Evolutionary conservation across 2,329 filamentous ascomycete species (phyloP), one percentile per base, ranked within the genome.

Genomic region (Fusarium paranaense): DNA sequence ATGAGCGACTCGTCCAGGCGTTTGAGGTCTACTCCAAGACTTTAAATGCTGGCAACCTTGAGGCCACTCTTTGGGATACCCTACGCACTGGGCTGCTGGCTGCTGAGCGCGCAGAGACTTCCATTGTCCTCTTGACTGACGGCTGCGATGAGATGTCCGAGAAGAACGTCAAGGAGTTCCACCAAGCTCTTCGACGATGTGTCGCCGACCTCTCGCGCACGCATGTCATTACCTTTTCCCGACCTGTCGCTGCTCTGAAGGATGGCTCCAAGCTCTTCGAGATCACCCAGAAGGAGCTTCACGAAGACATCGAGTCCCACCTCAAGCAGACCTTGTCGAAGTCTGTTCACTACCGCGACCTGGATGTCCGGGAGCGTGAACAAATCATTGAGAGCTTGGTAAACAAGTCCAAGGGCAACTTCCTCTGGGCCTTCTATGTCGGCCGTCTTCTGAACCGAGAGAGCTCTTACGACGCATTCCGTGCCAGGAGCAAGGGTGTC

Each of bases 371-470:
- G 6, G 65, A 64, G 6, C 69, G 68, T 3, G 78, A 81, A 62
- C 77, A 82, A 33, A 56, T 82, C 4, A 47, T 84, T 10, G 73
- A 77, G 1, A 76, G 78, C 9, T 70, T 85, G 4, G 74, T 80
- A 1, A 69, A 72, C 30, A 81, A 82, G 65, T 76, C 83, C 25
- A 81, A 80, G 60, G 80, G 81, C 0, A 83, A 77, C 18, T 84
- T 85, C 66, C 76, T 85, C 6, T 85, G 82, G 78, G 82, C 81
- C 2, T 83, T 82, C 52, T 77, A 83, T 6, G 79, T 78, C 1
- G 72, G 79, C 1, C 76, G 78, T 9, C 70, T 81, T 0, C 67
- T 85, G 63, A 20, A 80, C 18, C 77, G 79, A 42, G 77, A 80
- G 30, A 30, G 27, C 3, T 63, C 74, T n/a, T 62, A 65, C 9